Base-by-base conservation (phyloP, 352 stramenopile genomes). In the Phytopythium kandeliae region DNA sequence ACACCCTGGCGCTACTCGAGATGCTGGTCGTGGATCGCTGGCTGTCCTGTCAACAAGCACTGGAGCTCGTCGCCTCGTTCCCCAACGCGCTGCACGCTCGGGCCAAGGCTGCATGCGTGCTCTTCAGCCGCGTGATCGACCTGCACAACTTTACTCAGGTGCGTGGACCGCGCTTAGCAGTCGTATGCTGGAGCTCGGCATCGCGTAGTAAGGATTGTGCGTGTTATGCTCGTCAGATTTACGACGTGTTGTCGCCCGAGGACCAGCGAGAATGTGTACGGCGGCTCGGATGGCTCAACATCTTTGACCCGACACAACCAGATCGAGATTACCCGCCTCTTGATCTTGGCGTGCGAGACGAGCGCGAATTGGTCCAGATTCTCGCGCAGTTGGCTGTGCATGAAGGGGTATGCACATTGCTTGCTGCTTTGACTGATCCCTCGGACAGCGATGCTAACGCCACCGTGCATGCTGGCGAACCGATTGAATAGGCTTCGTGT, bases 201-300 rank as follows among this genome's bases (percentile, higher is more conserved):
- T 34, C 24, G 4, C 16, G 2, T n/a, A n/a, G n/a, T n/a, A n/a
- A n/a, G n/a, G n/a, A n/a, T 36, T 44, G 17, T 41, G 7, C 26
- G 24, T 8, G 9, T 9, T 36, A 25, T 16, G 25, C n/a, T 22
- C 36, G 15, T 31, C 6, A 86, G 75, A 78, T 86, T 4, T 72
- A 75, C 22, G 72, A 82, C 24, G 37, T 9, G 2, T 48, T 96
- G 3, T 74, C 65, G 9, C 19, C 35, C 3, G 63, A 81, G 10
- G 81, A 90, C 30, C 78, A 89, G 61, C 46, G 57, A 1, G 78
- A 86, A 50, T 76, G 85, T 31, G 60, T 85, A 2, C 70, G 67
- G 10, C 64, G 75, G 2, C 62, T 96, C 13, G 86, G 86, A 0
- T 96, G 83, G 82, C 80, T 96, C 33, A 95, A 95, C 35, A 70